A percentile compares a stretch with the other conserved stretches of the same genome.
These are phyloP conservation scores for Acrocalymma vagum DNA, from an alignment of 2,329 filamentous ascomycete species.

Conservation along the genomic window DNA sequence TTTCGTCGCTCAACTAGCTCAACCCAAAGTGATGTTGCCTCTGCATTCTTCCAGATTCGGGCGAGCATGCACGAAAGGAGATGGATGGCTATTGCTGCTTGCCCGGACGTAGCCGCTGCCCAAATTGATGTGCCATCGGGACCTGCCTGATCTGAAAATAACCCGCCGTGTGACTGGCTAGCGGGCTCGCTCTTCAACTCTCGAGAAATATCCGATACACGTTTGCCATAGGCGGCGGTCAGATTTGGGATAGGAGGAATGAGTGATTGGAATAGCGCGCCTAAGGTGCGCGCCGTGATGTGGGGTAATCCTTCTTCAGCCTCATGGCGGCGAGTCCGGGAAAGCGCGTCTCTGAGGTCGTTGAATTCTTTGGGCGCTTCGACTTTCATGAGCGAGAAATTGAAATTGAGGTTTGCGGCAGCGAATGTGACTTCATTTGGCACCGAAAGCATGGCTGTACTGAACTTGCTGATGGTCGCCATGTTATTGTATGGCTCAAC, in stretches of 20 bases:
- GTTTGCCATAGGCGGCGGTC: conserved; percentile 43
- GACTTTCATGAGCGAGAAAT: conserved; percentile 53
- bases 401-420: conserved; percentile 48
- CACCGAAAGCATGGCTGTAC: conserved; percentile 8
- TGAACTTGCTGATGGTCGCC: conserved; percentile 5
- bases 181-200: neutral
- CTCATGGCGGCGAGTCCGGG: conserved; percentile 33
- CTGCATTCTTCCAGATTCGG: conserved; percentile 29
- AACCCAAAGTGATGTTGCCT: conserved; percentile 46
- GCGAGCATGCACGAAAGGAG: conserved; percentile 51
- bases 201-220: conserved; percentile 31
- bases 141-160: conserved; percentile 33
- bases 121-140: conserved; percentile 46
- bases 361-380: conserved; percentile 52
- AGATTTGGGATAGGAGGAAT: conserved; percentile 44
- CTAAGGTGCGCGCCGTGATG: conserved; percentile 49
- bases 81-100: conserved; percentile 35
- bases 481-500: too few relatives aligned
- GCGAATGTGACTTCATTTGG: conserved; percentile 23
- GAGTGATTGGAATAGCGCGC: conserved; percentile 48
- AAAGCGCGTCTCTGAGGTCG: conserved; percentile 39
- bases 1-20: conserved; percentile 36
- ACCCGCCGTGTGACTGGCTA: neutral
- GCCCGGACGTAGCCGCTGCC: conserved; percentile 48
- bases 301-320: conserved; percentile 52